Evolutionary conservation across 345 rosid genomes (phyloP).

Genomic region (Citrus hindsii): DNA sequence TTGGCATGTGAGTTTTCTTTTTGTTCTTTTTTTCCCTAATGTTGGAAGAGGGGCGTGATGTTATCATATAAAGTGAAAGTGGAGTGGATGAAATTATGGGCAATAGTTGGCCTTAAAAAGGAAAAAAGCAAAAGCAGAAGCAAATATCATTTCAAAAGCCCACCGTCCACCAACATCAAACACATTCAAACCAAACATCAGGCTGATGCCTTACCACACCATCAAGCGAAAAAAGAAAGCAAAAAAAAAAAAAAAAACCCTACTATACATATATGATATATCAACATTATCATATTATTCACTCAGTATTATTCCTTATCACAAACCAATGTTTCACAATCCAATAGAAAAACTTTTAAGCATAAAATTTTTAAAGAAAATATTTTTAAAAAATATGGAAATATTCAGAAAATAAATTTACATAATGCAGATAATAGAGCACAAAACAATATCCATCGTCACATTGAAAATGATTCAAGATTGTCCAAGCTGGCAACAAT

Average conservation of each 20-base stretch:
- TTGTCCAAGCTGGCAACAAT: neutral
- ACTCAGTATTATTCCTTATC: neutral
- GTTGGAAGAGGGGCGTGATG: neutral
- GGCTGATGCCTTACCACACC: conserved; percentile 15
- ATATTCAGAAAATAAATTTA: neutral
- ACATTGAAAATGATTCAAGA: neutral
- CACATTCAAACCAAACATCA: neutral
- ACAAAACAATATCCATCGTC: conserved; percentile 5
- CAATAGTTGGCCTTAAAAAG: neutral
- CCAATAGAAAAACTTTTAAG: neutral
- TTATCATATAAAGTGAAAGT: neutral
- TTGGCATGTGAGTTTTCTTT: neutral
- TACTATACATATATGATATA: neutral
- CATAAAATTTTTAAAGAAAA: neutral
- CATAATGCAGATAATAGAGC: neutral
- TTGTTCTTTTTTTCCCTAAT: neutral
- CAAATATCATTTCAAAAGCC: neutral
- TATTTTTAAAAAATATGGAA: neutral
- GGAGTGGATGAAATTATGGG: conserved; percentile 1
- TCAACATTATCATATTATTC: neutral
- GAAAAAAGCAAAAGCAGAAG: neutral
- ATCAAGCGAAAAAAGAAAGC: neutral
- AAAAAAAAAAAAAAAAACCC: neutral
- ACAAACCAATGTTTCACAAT: neutral
- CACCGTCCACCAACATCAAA: neutral